Evolutionary conservation across 1,284 basidiomycete genomes (phyloP), one percentile per base, ranked within the genome.

Genomic region (Cerioporus squamosus): DNA sequence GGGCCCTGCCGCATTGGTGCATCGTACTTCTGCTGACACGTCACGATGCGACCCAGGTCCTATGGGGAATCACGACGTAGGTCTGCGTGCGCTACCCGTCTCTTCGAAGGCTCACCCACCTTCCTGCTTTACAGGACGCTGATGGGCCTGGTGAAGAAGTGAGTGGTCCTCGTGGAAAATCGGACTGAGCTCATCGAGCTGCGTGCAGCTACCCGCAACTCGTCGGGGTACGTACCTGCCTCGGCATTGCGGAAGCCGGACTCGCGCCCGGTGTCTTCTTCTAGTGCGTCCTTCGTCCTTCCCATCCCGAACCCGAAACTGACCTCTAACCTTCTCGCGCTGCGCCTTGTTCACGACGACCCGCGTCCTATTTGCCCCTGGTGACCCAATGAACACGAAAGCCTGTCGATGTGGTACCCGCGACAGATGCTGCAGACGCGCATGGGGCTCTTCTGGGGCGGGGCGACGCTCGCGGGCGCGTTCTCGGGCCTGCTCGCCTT

Each of bases 241-340:
- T 90, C 0, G 89, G 90, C 1, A 68, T 89, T 0, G 80, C 87
- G 0, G 89, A 91, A 69, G 84, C 86, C 2, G 89, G 89, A 0
- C 70, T 90, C 22, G 86, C 88, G 60, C 87, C 87, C 2, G 86
- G 88, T 15, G 84, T 88, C 2, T 80, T 82, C 1, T 89, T 86
- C 70, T 88, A 87, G 74, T 74, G 23, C 24, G 71, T 68, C 12
- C 2, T 17, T 15, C 15, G 5, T 36, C 33, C 22, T 9, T 29
- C 9, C 12, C 45, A 3, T 7, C 10, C n/a, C n/a, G n/a, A n/a
- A n/a, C n/a, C n/a, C n/a, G n/a, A n/a, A 14, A 38, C 17, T 22
- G 8, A 38, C 46, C 5, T 18, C n/a, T 22, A 5, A 31, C 44
- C 24, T n/a, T n/a, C n/a, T n/a, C n/a, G n/a, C n/a, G n/a, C n/a